phyloP scores from a whole-genome alignment of 2,329 filamentous ascomycete species.

The Alternaria burnsii region DNA sequence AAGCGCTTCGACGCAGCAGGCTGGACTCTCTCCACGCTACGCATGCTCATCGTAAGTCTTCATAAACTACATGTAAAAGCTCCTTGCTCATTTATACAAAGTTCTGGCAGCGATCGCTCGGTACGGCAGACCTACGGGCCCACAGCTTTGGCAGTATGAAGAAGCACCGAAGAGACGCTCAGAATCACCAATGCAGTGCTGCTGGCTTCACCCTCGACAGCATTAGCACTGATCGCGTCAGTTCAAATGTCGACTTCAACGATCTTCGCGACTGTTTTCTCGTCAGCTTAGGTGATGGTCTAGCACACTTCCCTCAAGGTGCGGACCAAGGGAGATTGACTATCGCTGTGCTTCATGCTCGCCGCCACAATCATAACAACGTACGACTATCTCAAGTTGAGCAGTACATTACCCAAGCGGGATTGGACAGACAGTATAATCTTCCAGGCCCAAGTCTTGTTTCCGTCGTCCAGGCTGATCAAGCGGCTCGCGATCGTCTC shows the following conservation, averaged over 20 bases:
- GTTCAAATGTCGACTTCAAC: background rate
- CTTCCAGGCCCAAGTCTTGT: background rate
- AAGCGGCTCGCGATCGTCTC: background rate
- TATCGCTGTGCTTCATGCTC: background rate
- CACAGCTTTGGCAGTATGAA: constrained; percentile 1
- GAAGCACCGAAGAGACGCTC: background rate
- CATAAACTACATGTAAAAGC: background rate
- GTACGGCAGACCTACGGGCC: background rate
- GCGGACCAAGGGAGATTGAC: background rate
- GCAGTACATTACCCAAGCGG: background rate
- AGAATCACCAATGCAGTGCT: background rate
- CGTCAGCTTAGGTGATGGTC: background rate
- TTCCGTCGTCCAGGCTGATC: background rate
- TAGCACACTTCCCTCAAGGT: background rate
- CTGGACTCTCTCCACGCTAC: background rate
- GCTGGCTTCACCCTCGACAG: background rate
- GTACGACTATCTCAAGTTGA: constrained; percentile 3
- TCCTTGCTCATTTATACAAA: background rate
- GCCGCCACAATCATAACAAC: background rate
- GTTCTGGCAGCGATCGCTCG: background rate
- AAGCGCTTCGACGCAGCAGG: background rate
- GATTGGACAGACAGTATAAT: background rate
- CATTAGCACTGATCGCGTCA: background rate
- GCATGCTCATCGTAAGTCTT: background rate
- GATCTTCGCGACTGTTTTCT: constrained; percentile 4